A percentile compares a stretch with the other conserved stretches of the same genome.
Evolutionary conservation across 345 rosid genomes (phyloP).

Genomic region (Hirschfeldia incana): DNA sequence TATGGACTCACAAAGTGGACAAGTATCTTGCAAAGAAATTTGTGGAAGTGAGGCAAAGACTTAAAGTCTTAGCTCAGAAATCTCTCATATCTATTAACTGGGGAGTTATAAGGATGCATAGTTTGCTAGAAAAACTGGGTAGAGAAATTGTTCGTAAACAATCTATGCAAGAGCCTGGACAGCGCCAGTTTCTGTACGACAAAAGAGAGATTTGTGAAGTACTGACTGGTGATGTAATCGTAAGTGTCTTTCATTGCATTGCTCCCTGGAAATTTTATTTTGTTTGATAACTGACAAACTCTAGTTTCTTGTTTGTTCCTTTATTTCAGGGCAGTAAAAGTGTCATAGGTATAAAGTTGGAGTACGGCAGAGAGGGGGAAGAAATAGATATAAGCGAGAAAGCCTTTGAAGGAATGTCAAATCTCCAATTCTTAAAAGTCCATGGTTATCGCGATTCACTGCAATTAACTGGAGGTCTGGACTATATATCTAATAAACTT

Average conservation of each 20-base stretch:
- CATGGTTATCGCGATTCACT: not conserved
- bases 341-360: not conserved
- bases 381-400: not conserved
- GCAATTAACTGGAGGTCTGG: not conserved
- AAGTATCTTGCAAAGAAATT: not conserved
- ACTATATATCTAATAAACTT: not conserved
- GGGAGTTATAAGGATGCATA: not conserved
- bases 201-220: constrained; percentile 22
- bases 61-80: not conserved
- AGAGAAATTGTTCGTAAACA: not conserved
- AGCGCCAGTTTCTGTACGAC: constrained; percentile 18
- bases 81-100: not conserved
- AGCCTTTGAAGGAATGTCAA: not conserved
- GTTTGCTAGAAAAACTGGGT: not conserved
- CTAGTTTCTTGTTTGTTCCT: not conserved
- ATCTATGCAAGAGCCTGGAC: not conserved
- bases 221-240: not conserved
- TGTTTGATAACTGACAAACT: no score
- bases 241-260: not conserved
- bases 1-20: not conserved
- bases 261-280: not conserved
- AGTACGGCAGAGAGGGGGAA: not conserved
- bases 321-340: not conserved
- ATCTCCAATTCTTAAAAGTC: not conserved
- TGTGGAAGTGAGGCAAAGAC: not conserved